Conservation (phyloP, 192 early-diverging fungal species). For the Dissophora ornata region DNA sequence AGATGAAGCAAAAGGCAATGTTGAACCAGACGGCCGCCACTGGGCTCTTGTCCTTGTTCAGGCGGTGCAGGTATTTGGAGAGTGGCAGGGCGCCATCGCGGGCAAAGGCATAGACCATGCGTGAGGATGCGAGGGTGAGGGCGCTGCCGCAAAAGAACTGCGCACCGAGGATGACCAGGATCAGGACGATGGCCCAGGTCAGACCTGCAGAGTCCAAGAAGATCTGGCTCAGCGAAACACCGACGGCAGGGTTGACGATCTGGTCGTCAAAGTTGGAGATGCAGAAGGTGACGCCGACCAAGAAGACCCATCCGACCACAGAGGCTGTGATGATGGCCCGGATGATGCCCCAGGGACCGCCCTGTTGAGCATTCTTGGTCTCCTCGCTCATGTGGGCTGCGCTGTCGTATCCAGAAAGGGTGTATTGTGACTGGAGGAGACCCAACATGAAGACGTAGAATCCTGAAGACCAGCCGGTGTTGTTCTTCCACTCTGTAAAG, state of each 20-base stretch:
- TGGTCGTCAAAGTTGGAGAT: constrained; percentile 53
- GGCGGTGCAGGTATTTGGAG: constrained; percentile 57
- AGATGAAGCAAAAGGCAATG: constrained; percentile 58
- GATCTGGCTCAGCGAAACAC: constrained; percentile 56
- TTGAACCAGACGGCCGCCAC: constrained; percentile 65
- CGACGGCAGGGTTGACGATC: constrained; percentile 55
- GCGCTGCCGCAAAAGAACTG: constrained; percentile 62
- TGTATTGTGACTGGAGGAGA: constrained; percentile 65
- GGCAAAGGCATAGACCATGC: constrained; percentile 70
- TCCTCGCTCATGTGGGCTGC: constrained; percentile 64
- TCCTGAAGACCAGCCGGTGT: constrained; percentile 59
- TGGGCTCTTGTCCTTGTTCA: constrained; percentile 59
- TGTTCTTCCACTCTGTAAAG: constrained; percentile 64
- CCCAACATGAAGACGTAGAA: constrained; percentile 64
- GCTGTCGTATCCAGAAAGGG: constrained; percentile 64
- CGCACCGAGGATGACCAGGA: constrained; percentile 59
- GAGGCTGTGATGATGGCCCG: constrained; percentile 52
- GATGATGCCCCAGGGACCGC: constrained; percentile 62
- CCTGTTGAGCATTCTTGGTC: constrained; percentile 61
- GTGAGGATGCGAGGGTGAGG: constrained; percentile 59
- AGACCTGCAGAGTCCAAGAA: constrained; percentile 60
- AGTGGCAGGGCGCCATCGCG: constrained; percentile 66
- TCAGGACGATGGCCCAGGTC: constrained; percentile 59
- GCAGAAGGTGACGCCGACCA: constrained; percentile 59
- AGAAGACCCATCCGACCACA: constrained; percentile 58